Base-by-base conservation (phyloP, 2,329 filamentous ascomycete species). In the Arthrobotrys megalospora region DNA sequence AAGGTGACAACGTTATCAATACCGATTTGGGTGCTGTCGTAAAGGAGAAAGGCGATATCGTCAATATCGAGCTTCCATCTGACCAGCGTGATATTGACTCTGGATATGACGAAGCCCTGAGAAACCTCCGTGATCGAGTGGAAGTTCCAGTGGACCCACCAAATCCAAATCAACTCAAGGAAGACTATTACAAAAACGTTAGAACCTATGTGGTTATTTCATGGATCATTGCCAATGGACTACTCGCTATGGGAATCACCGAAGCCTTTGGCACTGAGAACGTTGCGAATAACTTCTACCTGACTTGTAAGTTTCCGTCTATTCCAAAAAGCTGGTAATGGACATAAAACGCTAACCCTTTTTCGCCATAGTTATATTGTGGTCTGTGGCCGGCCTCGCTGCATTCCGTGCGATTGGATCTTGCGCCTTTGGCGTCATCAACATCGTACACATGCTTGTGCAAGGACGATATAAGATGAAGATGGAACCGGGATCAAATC, bases 51-150 rank as follows among this genome's bases (percentile, higher is more conserved):
- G 87, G 87, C 58, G 89, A 91, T 76, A 93, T 91, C 0, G 96
- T 99, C 82, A 93, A 97, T 84, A 88, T 99, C 5, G 96, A 99
- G 83, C 99, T 99, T 94, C 96, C 96, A 0, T 93, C 91, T 1
- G 96, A 99, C 84, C 96, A 99, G 86, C 91, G 99, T 38, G 96
- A 99, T 84, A 99, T 99, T 84, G 96, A 99, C 85, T 94, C 91
- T 32, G 96, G 95, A 24, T 99, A 99, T 85, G 96, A 99, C 83
- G 95, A 97, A 19, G 96, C 96, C 0, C 90, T 99, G 28, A 93
- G 96, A 80, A 99, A 99, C 84, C 91, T 99, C 4, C 92, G 96
- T 64, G 96, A 99, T 83, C 89, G 96, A 52, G 88, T 99, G 82
- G 94, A 97, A 83, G 95, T 98, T 0, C 87, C 92, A 10, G 84